Percentiles rank a stretch among this genome's conserved stretches.
phyloP scores from a whole-genome alignment of 805 yeast genomes.

The Saccharomycopsis guyanensis region DNA sequence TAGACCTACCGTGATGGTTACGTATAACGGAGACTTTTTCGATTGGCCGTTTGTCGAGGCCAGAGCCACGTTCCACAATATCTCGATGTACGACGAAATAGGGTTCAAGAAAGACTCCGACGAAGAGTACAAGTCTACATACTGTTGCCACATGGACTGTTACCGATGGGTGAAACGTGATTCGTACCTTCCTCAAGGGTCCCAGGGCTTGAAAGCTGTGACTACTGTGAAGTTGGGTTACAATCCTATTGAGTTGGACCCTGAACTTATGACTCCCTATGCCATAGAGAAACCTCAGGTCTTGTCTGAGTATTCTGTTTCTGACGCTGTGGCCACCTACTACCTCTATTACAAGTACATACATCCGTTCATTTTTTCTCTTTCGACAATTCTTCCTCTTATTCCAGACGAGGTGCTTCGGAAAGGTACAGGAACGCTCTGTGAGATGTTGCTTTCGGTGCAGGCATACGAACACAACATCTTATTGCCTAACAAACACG shows the following conservation, averaged over 20 bases:
- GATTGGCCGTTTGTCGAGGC: conserved; percentile 99
- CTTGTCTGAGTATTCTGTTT: conserved; percentile 92
- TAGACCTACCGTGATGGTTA: conserved; percentile 93
- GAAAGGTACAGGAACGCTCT: conserved; percentile 96
- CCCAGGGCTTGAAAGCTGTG: conserved; percentile 96
- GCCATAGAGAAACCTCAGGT: conserved; percentile 91
- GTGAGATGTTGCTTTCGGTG: conserved; percentile 96
- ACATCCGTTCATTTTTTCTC: conserved; percentile 92
- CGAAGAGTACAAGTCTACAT: conserved; percentile 86
- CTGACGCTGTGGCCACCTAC: conserved; percentile 98
- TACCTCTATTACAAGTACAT: conserved; percentile 93
- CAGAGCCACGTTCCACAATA: conserved; percentile 73
- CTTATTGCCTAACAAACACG: conserved; percentile 85
- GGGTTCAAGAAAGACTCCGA: conserved; percentile 88
- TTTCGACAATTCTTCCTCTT: conserved; percentile 90
- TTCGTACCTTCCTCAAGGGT: conserved; percentile 94
- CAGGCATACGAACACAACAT: conserved; percentile 81
- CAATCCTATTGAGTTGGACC: conserved; percentile 93
- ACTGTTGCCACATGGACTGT: conserved; percentile 97
- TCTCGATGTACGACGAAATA: conserved; percentile 85
- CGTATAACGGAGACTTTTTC: conserved; percentile 96
- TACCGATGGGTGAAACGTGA: conserved; percentile 97
- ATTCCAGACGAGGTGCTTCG: conserved; percentile 94
- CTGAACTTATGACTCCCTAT: conserved; percentile 96
- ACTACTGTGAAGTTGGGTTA: conserved; percentile 93